Evolutionary conservation across 805 yeast species (phyloP).

Genomic region (Sugiyamaella qingdaonensis): DNA sequence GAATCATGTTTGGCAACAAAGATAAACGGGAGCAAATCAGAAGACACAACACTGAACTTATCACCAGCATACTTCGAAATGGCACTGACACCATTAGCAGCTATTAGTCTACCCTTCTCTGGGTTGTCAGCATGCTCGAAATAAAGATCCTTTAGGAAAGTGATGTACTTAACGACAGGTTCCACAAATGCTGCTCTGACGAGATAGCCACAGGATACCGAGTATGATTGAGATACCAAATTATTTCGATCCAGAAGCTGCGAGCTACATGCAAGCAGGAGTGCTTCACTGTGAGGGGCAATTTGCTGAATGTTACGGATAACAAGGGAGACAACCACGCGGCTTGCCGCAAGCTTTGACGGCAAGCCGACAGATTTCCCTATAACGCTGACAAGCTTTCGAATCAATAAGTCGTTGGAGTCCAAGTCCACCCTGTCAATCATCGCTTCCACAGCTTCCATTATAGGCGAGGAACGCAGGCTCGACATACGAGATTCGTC

Average conservation of each 20-base stretch:
- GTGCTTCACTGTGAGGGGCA: conserved; percentile 53
- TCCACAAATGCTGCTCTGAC: conserved; percentile 57
- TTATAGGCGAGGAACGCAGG: conserved; percentile 78
- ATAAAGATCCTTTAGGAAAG: conserved; percentile 49
- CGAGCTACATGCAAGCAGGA: conserved; percentile 52
- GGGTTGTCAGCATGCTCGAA: conserved; percentile 50
- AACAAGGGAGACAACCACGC: conserved; percentile 62
- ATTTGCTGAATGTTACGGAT: conserved; percentile 48
- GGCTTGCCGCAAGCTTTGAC: conserved; percentile 80
- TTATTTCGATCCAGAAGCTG: conserved; percentile 70
- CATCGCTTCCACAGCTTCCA: conserved; percentile 76
- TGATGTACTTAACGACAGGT: conserved; percentile 50
- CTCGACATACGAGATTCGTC: conserved; percentile 73
- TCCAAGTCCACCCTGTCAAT: conserved; percentile 54
- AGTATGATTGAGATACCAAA: conserved; percentile 69
- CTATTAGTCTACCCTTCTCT: conserved; percentile 46
- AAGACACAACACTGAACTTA: conserved; percentile 55
- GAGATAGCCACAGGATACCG: conserved; percentile 74
- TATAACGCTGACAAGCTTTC: conserved; percentile 50
- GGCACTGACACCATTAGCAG: conserved; percentile 61
- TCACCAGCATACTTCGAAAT: conserved; percentile 67
- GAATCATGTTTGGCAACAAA: conserved; percentile 73
- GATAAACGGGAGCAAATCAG: conserved; percentile 70
- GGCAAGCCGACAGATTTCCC: conserved; percentile 82
- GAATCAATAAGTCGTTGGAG: conserved; percentile 46